phyloP scores from a whole-genome alignment of 805 yeast genomes.

The Pichia heedii region DNA sequence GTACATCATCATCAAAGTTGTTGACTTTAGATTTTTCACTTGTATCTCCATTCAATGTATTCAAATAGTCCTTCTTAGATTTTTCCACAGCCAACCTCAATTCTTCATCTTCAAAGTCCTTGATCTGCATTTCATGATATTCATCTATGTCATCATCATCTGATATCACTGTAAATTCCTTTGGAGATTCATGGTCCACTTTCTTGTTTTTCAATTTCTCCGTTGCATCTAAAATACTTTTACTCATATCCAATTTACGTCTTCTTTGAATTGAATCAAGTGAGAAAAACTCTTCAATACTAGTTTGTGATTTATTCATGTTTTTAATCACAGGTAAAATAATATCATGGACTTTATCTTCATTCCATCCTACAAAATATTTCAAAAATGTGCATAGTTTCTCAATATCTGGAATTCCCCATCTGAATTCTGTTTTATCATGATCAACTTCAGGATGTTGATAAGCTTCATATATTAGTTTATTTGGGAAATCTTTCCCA shows the following conservation, averaged over 20 bases:
- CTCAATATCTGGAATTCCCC: conserved; percentile 90
- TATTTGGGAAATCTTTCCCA: conserved; percentile 58
- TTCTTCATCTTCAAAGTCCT: conserved; percentile 20
- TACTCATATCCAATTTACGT: conserved; percentile 44
- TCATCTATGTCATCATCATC: conserved; percentile 11
- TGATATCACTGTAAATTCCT: conserved; percentile 12
- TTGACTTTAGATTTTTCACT: neutral
- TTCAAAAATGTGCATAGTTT: conserved; percentile 61
- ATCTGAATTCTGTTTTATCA: conserved; percentile 66
- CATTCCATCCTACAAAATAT: conserved; percentile 72
- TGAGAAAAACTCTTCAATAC: conserved; percentile 62
- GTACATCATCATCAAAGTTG: conserved; percentile 9
- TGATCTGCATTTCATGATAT: conserved; percentile 11
- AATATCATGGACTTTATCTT: conserved; percentile 67
- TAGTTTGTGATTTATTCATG: conserved; percentile 61
- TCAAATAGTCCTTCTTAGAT: conserved; percentile 35
- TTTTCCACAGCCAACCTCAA: conserved; percentile 39
- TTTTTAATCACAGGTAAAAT: conserved; percentile 78
- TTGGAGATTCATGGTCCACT: neutral
- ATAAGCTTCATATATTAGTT: conserved; percentile 64
- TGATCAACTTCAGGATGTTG: conserved; percentile 73
- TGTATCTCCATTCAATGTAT: conserved; percentile 20
- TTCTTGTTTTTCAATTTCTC: conserved; percentile 31
- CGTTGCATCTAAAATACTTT: conserved; percentile 54
- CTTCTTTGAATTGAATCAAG: conserved; percentile 41